A percentile compares a stretch with the other conserved stretches of the same genome.
Conservation (phyloP, 768 basidiomycete species). For the Lactarius quietus region DNA sequence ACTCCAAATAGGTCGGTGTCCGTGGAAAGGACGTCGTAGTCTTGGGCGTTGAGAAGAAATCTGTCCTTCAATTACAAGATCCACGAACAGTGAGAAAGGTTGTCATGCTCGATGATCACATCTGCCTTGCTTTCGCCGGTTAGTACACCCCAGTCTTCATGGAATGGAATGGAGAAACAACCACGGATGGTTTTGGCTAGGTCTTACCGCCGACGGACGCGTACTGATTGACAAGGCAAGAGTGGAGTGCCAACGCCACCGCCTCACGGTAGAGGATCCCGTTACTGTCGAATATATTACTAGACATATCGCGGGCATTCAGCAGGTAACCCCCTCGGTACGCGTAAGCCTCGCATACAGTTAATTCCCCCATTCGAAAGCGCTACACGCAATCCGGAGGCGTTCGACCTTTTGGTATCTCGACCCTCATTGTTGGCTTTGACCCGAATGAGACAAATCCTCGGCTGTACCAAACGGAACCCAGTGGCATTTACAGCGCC, state of each 20-base stretch:
- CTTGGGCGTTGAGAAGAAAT: slow-evolving; percentile 98
- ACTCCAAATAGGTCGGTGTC: slow-evolving; percentile 75
- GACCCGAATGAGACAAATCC: slow-evolving; percentile 89
- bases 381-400: slow-evolving; percentile 98
- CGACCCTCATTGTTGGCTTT: slow-evolving; percentile 94
- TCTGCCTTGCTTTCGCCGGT: slow-evolving; percentile 98
- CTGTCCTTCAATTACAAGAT: slow-evolving; percentile 94
- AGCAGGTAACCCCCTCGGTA: slow-evolving; percentile 62
- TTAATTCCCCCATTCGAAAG: slow-evolving; percentile 38
- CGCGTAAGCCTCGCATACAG: neutral
- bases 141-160: slow-evolving; percentile 28
- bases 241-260: slow-evolving; percentile 96
- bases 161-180: slow-evolving; percentile 12
- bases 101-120: slow-evolving; percentile 96
- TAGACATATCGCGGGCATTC: slow-evolving; percentile 96
- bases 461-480: slow-evolving; percentile 94
- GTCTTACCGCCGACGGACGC: slow-evolving; percentile 95
- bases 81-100: slow-evolving; percentile 97
- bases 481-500: slow-evolving; percentile 94
- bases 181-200: slow-evolving; percentile 40
- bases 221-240: slow-evolving; percentile 98
- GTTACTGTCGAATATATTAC: slow-evolving; percentile 99
- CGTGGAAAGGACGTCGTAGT: slow-evolving; percentile 94
- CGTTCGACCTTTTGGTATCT: slow-evolving; percentile 97
- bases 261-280: slow-evolving; percentile 96